Evolutionary conservation across 2,329 filamentous ascomycete genomes (phyloP).

Genomic region (Myrmaecium sp.): DNA sequence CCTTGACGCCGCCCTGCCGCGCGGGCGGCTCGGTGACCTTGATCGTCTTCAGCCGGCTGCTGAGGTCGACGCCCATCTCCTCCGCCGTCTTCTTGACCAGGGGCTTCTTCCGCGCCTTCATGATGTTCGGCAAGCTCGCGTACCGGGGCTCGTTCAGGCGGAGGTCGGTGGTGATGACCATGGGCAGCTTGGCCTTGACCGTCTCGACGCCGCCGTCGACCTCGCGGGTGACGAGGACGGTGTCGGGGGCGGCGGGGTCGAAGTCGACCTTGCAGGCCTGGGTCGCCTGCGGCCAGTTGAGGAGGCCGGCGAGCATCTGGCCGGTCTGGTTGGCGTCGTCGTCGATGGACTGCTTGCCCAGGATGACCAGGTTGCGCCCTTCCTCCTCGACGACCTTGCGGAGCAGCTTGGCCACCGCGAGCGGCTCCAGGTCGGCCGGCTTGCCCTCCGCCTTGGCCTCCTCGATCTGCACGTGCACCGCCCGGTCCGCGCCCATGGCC

Average conservation of each 20-base stretch:
- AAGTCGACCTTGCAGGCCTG: constrained; percentile 78
- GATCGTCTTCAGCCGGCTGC: constrained; percentile 67
- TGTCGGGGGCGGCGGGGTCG: constrained; percentile 38
- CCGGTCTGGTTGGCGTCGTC: constrained; percentile 92
- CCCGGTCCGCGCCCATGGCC: constrained; percentile 95
- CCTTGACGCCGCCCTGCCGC: constrained; percentile 87
- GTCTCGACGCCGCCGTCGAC: constrained; percentile 94
- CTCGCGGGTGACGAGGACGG: constrained; percentile 67
- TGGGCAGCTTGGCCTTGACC: constrained; percentile 64
- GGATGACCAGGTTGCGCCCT: constrained; percentile 76
- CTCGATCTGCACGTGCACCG: constrained; percentile 52
- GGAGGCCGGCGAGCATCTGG: constrained; percentile 86
- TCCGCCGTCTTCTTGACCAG: constrained; percentile 76
- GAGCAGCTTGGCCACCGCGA: constrained; percentile 82
- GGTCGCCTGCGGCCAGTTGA: constrained; percentile 89
- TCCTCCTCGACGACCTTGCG: constrained; percentile 64
- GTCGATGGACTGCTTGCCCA: constrained; percentile 97
- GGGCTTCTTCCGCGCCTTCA: constrained; percentile 99
- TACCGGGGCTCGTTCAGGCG: constrained; percentile 89
- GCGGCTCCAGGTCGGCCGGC: constrained; percentile 54
- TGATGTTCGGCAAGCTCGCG: constrained; percentile 91
- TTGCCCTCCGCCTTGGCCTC: constrained; percentile 52
- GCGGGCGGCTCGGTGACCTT: constrained; percentile 80
- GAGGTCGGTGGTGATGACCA: constrained; percentile 91
- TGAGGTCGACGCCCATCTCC: constrained; percentile 56